These are phyloP conservation scores for Boletus rubescentipes DNA, from an alignment of 768 basidiomycete genomes.

Conservation along the genomic window DNA sequence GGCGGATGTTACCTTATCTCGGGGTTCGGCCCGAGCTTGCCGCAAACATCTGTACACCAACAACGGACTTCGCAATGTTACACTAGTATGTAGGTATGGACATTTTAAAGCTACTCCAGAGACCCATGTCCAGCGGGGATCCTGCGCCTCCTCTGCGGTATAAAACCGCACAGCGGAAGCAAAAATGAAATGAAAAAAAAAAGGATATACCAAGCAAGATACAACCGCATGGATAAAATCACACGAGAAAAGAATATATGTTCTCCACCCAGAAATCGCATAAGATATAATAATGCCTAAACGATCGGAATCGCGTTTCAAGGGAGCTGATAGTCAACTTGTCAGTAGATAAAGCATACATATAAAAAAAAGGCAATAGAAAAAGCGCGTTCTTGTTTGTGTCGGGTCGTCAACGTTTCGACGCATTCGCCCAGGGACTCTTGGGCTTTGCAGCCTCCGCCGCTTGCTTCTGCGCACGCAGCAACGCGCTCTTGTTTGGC, in stretches of 20 bases:
- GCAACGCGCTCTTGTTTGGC: conserved; percentile 69
- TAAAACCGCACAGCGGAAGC: conserved; percentile 12
- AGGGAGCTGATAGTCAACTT: conserved; percentile 3
- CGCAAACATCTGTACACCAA: not conserved
- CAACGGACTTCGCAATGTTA: not conserved
- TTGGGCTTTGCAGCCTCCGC: conserved; percentile 31
- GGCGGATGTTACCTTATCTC: conserved; percentile 10
- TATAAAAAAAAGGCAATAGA: not conserved
- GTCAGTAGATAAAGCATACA: conserved; percentile 24
- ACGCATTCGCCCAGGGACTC: conserved; percentile 34
- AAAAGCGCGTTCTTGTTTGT: not conserved
- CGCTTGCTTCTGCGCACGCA: conserved; percentile 68
- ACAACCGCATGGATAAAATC: conserved; percentile 15
- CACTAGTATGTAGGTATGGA: conserved; percentile 3
- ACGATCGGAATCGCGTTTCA: conserved; percentile 18
- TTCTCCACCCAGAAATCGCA: conserved; percentile 21
- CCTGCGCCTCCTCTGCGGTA: conserved; percentile 2
- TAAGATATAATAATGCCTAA: conserved; percentile 8
- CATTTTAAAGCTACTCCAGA: not conserved
- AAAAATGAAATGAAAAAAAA: not conserved
- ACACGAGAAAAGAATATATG: conserved; percentile 1
- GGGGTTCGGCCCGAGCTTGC: not conserved
- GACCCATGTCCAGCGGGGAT: conserved; percentile 17
- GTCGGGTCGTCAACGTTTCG: conserved; percentile 19
- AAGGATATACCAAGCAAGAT: conserved; percentile 3